Percentiles rank a stretch among this genome's conserved stretches.
These are phyloP conservation scores for Ormosia semicastrata DNA, from an alignment of 306 rosid species.

Conservation along the genomic window DNA sequence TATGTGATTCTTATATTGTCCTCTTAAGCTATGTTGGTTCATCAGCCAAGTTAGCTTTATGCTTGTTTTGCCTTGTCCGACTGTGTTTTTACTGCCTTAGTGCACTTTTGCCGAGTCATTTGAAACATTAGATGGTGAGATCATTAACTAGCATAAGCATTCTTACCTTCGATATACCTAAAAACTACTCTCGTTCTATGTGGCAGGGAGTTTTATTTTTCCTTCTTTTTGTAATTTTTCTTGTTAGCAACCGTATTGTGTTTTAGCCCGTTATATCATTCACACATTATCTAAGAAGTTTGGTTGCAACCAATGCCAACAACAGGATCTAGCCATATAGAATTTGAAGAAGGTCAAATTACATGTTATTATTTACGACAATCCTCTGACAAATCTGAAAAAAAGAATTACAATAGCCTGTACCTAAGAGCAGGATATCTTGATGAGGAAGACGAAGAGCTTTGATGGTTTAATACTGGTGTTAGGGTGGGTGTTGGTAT, in stretches of 20 bases:
- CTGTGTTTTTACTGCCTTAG: constrained; percentile 11
- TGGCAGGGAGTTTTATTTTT: background rate
- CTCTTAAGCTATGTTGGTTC: background rate
- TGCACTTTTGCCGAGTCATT: constrained; percentile 1
- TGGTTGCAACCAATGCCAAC: background rate
- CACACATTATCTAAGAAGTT: background rate
- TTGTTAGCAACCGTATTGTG: background rate
- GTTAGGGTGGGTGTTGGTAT: constrained; percentile 81
- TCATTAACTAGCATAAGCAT: background rate
- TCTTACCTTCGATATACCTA: background rate
- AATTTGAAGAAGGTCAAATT: constrained; percentile 15
- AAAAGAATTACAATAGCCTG: constrained; percentile 33
- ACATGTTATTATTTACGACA: too few species aligned
- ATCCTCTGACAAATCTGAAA: constrained; percentile 51
- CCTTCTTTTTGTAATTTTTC: background rate
- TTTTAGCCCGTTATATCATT: constrained; percentile 2
- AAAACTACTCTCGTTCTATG: background rate
- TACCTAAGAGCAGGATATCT: constrained; percentile 48
- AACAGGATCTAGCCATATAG: constrained; percentile 2
- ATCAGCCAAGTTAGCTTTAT: background rate
- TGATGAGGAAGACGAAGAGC: constrained; percentile 78
- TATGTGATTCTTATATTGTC: background rate
- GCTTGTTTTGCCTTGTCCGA: background rate
- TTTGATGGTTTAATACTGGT: constrained; percentile 84
- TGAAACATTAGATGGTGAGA: background rate